Conservation (phyloP, 345 rosid species). For the Streptanthus diversifolius region DNA sequence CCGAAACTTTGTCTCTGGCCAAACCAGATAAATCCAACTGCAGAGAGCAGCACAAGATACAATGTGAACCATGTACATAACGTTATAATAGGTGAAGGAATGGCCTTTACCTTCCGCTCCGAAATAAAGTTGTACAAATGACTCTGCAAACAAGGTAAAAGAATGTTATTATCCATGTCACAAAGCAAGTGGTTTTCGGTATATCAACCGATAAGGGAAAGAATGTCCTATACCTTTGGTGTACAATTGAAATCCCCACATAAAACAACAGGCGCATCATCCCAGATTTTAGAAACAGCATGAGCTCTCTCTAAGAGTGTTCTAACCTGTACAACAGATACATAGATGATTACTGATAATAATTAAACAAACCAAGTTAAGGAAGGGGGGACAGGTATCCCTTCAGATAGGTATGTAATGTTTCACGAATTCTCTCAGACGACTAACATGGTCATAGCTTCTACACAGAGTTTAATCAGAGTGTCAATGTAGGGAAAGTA, state of each 20-base stretch:
- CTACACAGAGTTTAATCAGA: not conserved
- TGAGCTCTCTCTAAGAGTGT: slow-evolving; percentile 69
- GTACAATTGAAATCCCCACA: slow-evolving; percentile 97
- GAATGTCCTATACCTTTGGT: slow-evolving; percentile 59
- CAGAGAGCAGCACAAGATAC: slow-evolving; percentile 15
- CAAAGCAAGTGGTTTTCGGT: not conserved
- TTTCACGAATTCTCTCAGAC: not conserved
- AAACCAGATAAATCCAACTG: slow-evolving; percentile 73
- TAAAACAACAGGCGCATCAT: slow-evolving; percentile 82
- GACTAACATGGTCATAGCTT: not conserved
- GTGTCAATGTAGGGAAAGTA: slow-evolving; percentile 25
- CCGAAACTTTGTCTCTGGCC: slow-evolving; percentile 81
- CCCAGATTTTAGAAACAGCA: slow-evolving; percentile 72
- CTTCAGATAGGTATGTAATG: slow-evolving; percentile 10
- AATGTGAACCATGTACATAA: slow-evolving; percentile 8
- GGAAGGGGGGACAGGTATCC: not conserved
- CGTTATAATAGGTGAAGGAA: slow-evolving; percentile 4
- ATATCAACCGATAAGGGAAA: slow-evolving; percentile 11
- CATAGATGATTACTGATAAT: slow-evolving; percentile 1
- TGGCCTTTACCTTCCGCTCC: slow-evolving; percentile 64
- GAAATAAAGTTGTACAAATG: slow-evolving; percentile 83
- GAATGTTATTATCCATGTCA: slow-evolving; percentile 14
- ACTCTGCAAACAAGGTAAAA: slow-evolving; percentile 59
- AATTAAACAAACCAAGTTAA: not conserved
- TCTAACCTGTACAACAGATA: slow-evolving; percentile 56